Evolutionary conservation across 768 basidiomycete species (phyloP).

Genomic region (Kwoniella botswanensis): DNA sequence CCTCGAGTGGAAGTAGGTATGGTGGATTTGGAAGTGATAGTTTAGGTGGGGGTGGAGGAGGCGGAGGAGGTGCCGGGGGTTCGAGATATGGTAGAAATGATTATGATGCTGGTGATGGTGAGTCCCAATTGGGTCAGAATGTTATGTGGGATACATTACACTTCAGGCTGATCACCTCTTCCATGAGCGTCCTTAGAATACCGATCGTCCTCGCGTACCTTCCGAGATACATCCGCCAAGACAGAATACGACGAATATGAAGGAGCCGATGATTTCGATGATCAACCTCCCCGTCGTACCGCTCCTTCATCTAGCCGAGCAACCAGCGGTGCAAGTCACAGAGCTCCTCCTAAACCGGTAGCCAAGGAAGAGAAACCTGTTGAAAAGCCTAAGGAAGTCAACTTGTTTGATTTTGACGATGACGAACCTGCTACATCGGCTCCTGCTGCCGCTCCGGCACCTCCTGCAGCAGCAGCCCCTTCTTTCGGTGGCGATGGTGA

Average conservation of each 20-base stretch:
- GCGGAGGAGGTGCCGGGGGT: constrained; percentile 51
- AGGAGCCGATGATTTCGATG: constrained; percentile 87
- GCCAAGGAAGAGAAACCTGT: constrained; percentile 56
- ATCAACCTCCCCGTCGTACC: constrained; percentile 54
- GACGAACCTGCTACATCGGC: constrained; percentile 63
- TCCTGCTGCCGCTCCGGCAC: constrained; percentile 55
- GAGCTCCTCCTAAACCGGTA: constrained; percentile 40
- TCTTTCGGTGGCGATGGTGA: constrained; percentile 50
- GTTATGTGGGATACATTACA: neutral
- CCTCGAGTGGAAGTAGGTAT: constrained; percentile 65
- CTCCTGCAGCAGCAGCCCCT: constrained; percentile 32
- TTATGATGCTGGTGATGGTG: constrained; percentile 53
- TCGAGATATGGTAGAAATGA: constrained; percentile 45
- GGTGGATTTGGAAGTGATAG: constrained; percentile 73
- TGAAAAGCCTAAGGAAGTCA: constrained; percentile 65
- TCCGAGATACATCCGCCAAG: constrained; percentile 19
- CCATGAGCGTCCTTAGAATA: constrained; percentile 20
- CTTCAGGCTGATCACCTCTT: neutral
- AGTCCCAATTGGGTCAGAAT: constrained; percentile 10
- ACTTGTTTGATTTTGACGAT: constrained; percentile 80
- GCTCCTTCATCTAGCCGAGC: constrained; percentile 29
- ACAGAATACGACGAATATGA: constrained; percentile 88
- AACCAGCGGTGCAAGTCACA: constrained; percentile 7
- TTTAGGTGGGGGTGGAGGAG: constrained; percentile 53
- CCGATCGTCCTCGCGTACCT: constrained; percentile 43